A percentile compares a stretch with the other conserved stretches of the same genome.
These are phyloP conservation scores for Lenwebbia sp. DNA, from an alignment of 345 rosid species.

Conservation along the genomic window DNA sequence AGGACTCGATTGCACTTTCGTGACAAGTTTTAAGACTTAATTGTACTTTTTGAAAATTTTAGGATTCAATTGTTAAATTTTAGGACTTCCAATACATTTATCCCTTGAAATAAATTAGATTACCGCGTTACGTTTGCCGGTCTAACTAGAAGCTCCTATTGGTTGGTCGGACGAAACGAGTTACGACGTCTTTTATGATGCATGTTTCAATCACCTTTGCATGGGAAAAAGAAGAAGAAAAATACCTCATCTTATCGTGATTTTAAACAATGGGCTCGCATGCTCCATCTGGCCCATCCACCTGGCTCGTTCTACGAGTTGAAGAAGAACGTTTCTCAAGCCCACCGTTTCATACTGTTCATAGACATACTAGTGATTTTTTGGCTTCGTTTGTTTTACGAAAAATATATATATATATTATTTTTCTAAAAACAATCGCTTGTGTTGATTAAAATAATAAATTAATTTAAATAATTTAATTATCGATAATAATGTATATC, in stretches of 20 bases:
- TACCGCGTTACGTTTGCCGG: rapidly evolving
- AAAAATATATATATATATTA: not conserved
- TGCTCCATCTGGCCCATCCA: not conserved
- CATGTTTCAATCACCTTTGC: not conserved
- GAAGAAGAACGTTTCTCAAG: not conserved
- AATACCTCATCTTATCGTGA: not conserved
- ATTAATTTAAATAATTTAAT: not conserved
- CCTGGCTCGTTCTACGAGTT: not conserved
- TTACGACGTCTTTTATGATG: no score
- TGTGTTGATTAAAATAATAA: not conserved
- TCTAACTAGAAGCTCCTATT: rapidly evolving
- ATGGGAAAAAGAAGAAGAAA: not conserved
- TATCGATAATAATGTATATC: not conserved
- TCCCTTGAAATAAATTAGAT: not conserved
- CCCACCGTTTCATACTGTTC: not conserved
- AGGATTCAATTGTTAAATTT: no score
- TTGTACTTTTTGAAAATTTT: no score
- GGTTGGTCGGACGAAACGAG: rapidly evolving
- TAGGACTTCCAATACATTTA: no score
- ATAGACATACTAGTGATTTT: not conserved
- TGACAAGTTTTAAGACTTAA: no score
- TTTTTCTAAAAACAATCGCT: not conserved
- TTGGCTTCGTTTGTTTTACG: not conserved
- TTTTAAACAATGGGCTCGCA: not conserved
- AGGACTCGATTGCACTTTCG: no score